Conservation (phyloP, 148 eudicot genomes). For the Rhododendron griersonianum region DNA sequence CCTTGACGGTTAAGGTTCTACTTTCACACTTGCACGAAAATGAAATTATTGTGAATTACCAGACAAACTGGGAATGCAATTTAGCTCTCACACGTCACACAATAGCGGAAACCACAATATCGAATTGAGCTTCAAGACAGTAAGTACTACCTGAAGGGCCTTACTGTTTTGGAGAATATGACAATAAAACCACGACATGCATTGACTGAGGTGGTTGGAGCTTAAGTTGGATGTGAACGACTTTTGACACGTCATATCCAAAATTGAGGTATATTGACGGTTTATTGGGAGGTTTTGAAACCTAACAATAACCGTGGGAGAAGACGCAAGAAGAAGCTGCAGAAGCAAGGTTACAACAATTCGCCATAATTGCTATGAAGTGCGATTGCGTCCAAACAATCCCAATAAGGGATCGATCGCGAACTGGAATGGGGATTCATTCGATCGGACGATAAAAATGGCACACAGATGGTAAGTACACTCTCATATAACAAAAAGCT, state of each 20-base stretch:
- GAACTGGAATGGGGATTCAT: not conserved
- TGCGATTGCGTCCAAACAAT: not conserved
- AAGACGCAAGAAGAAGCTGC: not conserved
- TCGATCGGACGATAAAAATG: not conserved
- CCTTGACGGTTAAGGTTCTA: not conserved
- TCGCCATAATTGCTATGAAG: not conserved
- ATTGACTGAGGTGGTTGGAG: not conserved
- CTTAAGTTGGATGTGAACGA: not conserved
- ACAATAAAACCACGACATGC: not conserved
- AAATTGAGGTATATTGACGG: not conserved
- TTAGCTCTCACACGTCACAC: not conserved
- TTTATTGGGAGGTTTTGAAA: not conserved
- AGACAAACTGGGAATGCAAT: not conserved
- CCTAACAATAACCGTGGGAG: not conserved
- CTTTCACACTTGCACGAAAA: not conserved
- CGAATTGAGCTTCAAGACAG: not conserved
- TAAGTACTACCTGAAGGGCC: not conserved
- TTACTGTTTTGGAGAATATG: not conserved
- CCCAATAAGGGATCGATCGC: not conserved
- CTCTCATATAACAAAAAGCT: not conserved
- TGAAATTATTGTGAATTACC: not conserved
- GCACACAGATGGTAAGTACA: not conserved
- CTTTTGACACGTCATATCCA: not conserved
- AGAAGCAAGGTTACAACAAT: not conserved
- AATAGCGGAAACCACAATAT: not conserved